A percentile compares a stretch with the other conserved stretches of the same genome.
Conservation (phyloP, 2,329 filamentous ascomycete genomes). For the Teratosphaeria zuluensis region DNA sequence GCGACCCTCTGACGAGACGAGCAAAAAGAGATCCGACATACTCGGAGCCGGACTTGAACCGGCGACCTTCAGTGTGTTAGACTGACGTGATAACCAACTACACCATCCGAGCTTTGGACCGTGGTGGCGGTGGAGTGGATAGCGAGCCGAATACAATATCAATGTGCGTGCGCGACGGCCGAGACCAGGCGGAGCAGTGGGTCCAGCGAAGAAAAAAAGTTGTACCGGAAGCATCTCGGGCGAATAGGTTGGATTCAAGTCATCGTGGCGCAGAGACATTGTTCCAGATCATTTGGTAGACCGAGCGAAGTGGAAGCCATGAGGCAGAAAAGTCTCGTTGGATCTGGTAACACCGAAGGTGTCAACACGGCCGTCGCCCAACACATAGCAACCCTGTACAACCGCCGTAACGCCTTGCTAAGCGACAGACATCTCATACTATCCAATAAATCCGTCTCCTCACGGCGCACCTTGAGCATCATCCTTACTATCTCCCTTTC, state of each 20-base stretch:
- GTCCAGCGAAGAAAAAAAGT: not conserved
- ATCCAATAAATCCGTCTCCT: not conserved
- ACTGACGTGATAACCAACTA: constrained; percentile 38
- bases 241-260: not conserved
- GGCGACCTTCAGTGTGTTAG: constrained; percentile 24
- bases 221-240: not conserved
- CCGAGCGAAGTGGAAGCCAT: not conserved
- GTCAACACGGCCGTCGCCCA: not conserved
- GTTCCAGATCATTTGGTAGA: too few species aligned
- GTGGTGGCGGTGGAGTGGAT: not conserved
- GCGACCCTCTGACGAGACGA: not conserved
- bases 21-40: not conserved
- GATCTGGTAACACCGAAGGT: not conserved
- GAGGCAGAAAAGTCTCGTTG: not conserved
- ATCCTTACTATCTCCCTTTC: not conserved
- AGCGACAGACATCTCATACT: not conserved
- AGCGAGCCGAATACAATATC: not conserved
- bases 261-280: not conserved
- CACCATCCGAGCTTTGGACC: constrained; percentile 18
- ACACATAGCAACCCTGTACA: not conserved
- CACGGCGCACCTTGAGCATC: not conserved
- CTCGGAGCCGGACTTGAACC: not conserved
- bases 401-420: not conserved
- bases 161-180: not conserved
- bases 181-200: not conserved